Evolutionary conservation across 441 rosid species (phyloP), one percentile per base, ranked within the genome.

Genomic region (Adansonia grandidieri): DNA sequence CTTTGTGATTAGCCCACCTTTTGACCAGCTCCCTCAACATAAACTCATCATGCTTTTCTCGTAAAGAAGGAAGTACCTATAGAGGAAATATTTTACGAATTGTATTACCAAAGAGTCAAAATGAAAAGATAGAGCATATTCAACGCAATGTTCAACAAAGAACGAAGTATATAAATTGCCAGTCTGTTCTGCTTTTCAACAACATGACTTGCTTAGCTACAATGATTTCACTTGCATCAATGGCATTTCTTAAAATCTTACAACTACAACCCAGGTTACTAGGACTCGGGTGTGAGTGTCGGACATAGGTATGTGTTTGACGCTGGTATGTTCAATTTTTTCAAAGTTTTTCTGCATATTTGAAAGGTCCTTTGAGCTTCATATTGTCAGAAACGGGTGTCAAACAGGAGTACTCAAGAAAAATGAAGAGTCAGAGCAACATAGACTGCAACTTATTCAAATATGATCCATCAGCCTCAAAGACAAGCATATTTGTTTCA

Each of bases 11-110:
- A 48, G 78, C 61, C 90, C 90, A 88, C 44, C 89, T 81, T 72
- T 81, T 83, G 10, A 88, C 87, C 51, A 88, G 87, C 80, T 88
- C 90, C 70, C 87, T 86, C 82, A 88, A 45, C 85, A 88, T 78
- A 79, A 81, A 84, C 56, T 88, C 90, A 72, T 88, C 85, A 70
- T 84, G 89, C 80, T 86, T 88, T 79, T 75, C 82, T 63, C 79
- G 80, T 76, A 88, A 77, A 74, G 89, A 83, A 63, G 90, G 90
- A 75, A 86, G 78, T 40, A 84, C 87, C 88, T 84, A 20, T 84
- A 20, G 65, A 44, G 24, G 65, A 56, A 48, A 51, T 24, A 50
- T 70, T 70, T 70, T 67, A 22, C 5, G 42, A 70, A 22, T 6
- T 70, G 20, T 3, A 50, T 50, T 48, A 48, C 44, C 24, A 70